Percentiles rank a stretch among this genome's conserved stretches.
Conservation (phyloP, 2,329 filamentous ascomycete species). For the Ophiostoma sp. region DNA sequence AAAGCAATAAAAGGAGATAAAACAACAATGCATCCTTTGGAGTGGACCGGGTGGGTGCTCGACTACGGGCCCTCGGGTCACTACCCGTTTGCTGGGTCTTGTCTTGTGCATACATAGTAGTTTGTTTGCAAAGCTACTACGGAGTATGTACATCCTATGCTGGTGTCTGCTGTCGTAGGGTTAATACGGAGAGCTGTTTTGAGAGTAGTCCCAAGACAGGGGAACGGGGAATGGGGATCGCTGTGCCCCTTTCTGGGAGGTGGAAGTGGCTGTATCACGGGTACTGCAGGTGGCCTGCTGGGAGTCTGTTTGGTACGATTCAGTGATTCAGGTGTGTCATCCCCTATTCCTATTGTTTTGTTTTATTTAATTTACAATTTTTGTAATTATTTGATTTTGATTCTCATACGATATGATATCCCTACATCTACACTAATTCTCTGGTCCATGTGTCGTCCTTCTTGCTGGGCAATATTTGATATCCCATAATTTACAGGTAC, state of each 20-base stretch:
- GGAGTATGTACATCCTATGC: no score
- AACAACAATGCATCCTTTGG: background rate
- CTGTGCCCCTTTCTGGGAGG: conserved; percentile 18
- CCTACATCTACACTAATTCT: no score
- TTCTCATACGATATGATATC: no score
- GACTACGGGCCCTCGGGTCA: conserved; percentile 22
- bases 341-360: background rate
- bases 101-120: background rate
- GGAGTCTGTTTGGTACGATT: background rate
- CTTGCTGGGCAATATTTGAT: background rate
- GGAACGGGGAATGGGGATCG: conserved; percentile 24
- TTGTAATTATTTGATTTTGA: background rate
- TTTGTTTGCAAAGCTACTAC: background rate
- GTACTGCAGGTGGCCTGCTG: background rate
- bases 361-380: background rate
- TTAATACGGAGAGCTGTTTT: conserved; percentile 13
- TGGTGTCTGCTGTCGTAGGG: no score
- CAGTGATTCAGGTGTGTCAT: background rate
- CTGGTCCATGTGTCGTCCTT: background rate
- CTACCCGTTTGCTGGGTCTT: conserved; percentile 21
- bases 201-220: conserved; percentile 21
- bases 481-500: background rate
- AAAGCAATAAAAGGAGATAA: background rate
- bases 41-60: conserved; percentile 1
- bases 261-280: background rate